A percentile compares a stretch with the other conserved stretches of the same genome.
Evolutionary conservation across 2,329 filamentous ascomycete species (phyloP).

Genomic region (Cryphonectria nitschkei): DNA sequence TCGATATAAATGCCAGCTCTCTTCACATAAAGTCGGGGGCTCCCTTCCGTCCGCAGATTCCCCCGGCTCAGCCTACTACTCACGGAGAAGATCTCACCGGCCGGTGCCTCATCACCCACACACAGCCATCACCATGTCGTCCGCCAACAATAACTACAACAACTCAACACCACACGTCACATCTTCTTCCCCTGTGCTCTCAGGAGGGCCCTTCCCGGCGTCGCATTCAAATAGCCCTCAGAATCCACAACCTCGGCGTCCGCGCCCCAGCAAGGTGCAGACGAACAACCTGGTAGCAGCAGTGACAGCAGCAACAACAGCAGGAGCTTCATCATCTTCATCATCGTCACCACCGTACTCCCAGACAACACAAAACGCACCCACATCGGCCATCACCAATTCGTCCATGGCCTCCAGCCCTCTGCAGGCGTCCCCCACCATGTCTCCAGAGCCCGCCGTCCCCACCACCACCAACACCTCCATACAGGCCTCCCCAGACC

Average conservation of each 20-base stretch:
- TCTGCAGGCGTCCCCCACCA: conserved; percentile 57
- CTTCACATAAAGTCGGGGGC: conserved; percentile 28
- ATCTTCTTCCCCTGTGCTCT: conserved; percentile 36
- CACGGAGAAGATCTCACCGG: conserved; percentile 25
- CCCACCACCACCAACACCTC: conserved; percentile 63
- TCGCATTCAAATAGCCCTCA: conserved; percentile 41
- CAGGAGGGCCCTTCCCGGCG: conserved; percentile 46
- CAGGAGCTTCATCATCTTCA: background rate
- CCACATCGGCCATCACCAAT: conserved; percentile 58
- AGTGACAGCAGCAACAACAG: too few relatives aligned
- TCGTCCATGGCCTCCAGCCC: conserved; percentile 61
- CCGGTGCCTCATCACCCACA: conserved; percentile 23
- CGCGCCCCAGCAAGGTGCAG: conserved; percentile 53
- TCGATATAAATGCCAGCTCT: conserved; percentile 28
- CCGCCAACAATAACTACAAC: conserved; percentile 31
- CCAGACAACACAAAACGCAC: conserved; percentile 55
- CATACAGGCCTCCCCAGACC: conserved; percentile 69
- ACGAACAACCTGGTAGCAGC: conserved; percentile 43
- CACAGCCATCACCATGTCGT: conserved; percentile 39
- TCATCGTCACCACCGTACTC: conserved; percentile 30
- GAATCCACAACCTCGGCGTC: conserved; percentile 44
- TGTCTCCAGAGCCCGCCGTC: conserved; percentile 57
- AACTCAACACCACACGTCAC: conserved; percentile 33
- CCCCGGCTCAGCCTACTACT: conserved; percentile 26
- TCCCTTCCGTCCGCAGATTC: conserved; percentile 28